These are phyloP conservation scores for Jimgerdemannia flammicorona DNA, from an alignment of 192 early-diverging fungal genomes.

Conservation along the genomic window DNA sequence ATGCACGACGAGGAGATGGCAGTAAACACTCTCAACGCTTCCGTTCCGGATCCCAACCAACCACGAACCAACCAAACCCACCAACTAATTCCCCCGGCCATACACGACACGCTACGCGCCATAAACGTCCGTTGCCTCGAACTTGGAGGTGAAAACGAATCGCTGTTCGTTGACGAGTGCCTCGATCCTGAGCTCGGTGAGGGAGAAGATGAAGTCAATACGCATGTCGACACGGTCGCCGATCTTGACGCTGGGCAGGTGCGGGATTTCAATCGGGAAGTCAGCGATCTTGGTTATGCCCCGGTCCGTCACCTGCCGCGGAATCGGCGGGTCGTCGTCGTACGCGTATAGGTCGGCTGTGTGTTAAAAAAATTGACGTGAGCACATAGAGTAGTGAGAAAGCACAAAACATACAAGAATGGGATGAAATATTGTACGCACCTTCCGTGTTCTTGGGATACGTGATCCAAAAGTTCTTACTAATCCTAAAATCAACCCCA, in stretches of 20 bases:
- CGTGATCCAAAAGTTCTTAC: slow-evolving; percentile 34
- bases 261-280: slow-evolving; percentile 40
- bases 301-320: slow-evolving; percentile 37
- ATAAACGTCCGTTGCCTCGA: slow-evolving; percentile 7
- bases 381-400: neutral
- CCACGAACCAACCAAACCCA: no score
- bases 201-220: slow-evolving; percentile 20
- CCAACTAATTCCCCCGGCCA: no score
- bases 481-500: slow-evolving; percentile 27
- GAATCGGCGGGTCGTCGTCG: slow-evolving; percentile 23
- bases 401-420: neutral
- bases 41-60: no score
- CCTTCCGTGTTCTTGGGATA: slow-evolving; percentile 36
- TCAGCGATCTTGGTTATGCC: slow-evolving; percentile 40
- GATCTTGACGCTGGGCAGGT: slow-evolving; percentile 25
- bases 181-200: slow-evolving; percentile 20
- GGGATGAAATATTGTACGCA: slow-evolving; percentile 7
- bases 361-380: neutral
- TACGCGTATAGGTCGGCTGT: slow-evolving; percentile 35
- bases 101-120: no score
- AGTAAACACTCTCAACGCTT: no score
- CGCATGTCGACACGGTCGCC: slow-evolving; percentile 39
- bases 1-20: no score
- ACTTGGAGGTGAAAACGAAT: slow-evolving; percentile 12
- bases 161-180: slow-evolving; percentile 11